phyloP scores from a whole-genome alignment of 306 rosid species.

The Rosa lucieae region DNA sequence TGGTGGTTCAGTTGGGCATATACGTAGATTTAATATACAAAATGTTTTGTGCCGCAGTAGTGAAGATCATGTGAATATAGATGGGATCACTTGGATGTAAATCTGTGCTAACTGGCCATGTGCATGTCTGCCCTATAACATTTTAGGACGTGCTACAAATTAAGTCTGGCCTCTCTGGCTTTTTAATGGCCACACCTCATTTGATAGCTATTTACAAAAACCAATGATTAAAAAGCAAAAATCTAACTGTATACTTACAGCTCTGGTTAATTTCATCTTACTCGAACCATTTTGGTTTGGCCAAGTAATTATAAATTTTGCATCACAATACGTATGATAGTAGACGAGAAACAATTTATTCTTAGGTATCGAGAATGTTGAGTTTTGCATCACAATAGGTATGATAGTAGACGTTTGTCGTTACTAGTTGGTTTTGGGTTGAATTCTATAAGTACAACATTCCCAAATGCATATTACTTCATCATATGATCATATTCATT shows the following conservation, averaged over 20 bases:
- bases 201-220: neutral
- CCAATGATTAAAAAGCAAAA: neutral
- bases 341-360: neutral
- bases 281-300: neutral
- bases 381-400: neutral
- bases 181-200: neutral
- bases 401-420: no score
- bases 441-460: neutral
- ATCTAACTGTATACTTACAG: neutral
- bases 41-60: conserved; percentile 3
- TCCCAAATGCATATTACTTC: neutral
- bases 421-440: neutral
- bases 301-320: neutral
- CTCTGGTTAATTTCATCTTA: neutral
- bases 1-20: conserved; percentile 2
- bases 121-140: conserved; percentile 8
- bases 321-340: neutral
- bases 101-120: conserved; percentile 30
- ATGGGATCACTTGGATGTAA: conserved; percentile 13
- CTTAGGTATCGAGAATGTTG: neutral
- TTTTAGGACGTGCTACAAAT: conserved; percentile 1
- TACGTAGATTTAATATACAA: conserved; percentile 9
- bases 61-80: conserved; percentile 2
- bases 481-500: no score
- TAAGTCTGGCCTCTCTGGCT: neutral